Conservation (phyloP, 2,329 filamentous ascomycete species). For the Myriosclerotinia duriaeana region DNA sequence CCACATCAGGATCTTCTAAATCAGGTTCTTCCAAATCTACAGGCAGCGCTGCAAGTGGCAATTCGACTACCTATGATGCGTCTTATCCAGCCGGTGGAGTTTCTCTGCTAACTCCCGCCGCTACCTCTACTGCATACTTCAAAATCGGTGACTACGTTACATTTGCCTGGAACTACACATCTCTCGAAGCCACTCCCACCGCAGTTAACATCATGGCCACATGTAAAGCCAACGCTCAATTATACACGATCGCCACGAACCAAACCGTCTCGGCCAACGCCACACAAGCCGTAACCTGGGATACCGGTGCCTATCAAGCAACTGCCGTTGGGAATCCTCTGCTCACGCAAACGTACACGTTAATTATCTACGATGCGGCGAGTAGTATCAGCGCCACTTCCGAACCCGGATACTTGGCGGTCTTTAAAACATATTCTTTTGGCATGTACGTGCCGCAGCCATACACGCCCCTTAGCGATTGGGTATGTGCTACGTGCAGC, state of each 20-base stretch:
- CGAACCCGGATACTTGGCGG: constrained; percentile 55
- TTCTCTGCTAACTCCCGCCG: constrained; percentile 53
- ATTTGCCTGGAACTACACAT: constrained; percentile 66
- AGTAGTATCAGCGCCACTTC: constrained; percentile 50
- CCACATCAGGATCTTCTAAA: constrained; percentile 10
- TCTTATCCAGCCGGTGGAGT: constrained; percentile 52
- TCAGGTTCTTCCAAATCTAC: constrained; percentile 5
- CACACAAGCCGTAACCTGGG: constrained; percentile 56
- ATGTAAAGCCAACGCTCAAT: constrained; percentile 52
- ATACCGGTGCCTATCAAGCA: constrained; percentile 53
- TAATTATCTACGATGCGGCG: constrained; percentile 61
- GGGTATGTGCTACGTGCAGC: constrained; percentile 58
- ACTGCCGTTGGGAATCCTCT: constrained; percentile 47
- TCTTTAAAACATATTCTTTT: constrained; percentile 52
- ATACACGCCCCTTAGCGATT: constrained; percentile 54
- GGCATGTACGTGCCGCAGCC: constrained; percentile 56
- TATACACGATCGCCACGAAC: constrained; percentile 63
- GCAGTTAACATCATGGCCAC: constrained; percentile 60
- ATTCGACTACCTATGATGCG: constrained; percentile 44
- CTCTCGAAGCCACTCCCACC: constrained; percentile 56
- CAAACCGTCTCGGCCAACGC: constrained; percentile 54
- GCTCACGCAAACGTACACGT: constrained; percentile 56
- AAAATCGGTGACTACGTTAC: constrained; percentile 60
- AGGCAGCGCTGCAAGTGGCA: constrained; percentile 4
- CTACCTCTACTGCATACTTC: constrained; percentile 52